Evolutionary conservation across 345 rosid genomes (phyloP), one percentile per base, ranked within the genome.

Genomic region (Boechera retrofracta): DNA sequence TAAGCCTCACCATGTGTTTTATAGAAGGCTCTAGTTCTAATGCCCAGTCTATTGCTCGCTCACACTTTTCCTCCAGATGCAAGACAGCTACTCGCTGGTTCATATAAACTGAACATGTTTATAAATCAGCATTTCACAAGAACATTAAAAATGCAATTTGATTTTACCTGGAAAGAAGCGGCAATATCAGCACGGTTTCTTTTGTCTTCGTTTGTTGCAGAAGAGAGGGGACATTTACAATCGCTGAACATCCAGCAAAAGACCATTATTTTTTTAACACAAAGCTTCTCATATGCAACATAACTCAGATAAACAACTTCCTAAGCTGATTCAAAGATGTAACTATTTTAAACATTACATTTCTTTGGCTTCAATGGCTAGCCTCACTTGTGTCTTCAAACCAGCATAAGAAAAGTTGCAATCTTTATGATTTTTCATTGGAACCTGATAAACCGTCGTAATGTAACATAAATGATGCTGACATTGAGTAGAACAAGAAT

Each of bases 401-500:
- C 98, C 97, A 72, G 98, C 97, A 84, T 87, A 90, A 31, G 98
- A 92, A 68, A 94, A 94, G 79, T 94, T 94, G 85, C 97, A 90
- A 74, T 92, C 91, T 82, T 89, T 94, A 82, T 92, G 97, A 12
- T 89, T 88, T 72, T 86, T 87, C 98, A 92, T 92, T 33, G 97
- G 94, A 58, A 85, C 85, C 98, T 94, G 78, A 59, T 45, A 76
- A 76, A 79, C 64, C 64, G 64, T 55, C 16, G 32, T 54, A 18
- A 42, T 64, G 47, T n/a, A 44, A 31, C 42, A 45, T 64, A 47
- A 24, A 56, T 38, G 56, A 70, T 24, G 32, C 16, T 6, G 69
- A 35, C 0, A 7, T 67, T 11, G 18, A n/a, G 69, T 15, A 21
- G 32, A 41, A 39, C 48, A 54, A 11, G 64, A 65, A 35, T 45